Evolutionary conservation across 306 rosid genomes (phyloP).

Genomic region (Rosa chinensis): DNA sequence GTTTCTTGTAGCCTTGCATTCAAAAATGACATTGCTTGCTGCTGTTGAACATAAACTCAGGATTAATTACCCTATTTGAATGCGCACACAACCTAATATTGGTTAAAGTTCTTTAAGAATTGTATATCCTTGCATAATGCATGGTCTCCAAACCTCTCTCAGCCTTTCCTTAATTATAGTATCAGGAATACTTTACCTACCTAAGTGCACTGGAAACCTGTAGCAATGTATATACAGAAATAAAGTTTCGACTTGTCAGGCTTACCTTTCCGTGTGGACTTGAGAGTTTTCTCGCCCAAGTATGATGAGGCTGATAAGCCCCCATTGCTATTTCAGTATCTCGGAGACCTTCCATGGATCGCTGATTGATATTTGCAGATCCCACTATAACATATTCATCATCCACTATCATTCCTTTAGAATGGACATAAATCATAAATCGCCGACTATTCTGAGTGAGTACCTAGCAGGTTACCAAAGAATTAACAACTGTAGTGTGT

Average conservation of each 20-base stretch:
- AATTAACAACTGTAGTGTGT: neutral
- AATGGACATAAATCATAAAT: slow-evolving; percentile 31
- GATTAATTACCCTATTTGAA: neutral
- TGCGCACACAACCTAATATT: neutral
- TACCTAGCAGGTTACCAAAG: slow-evolving; percentile 33
- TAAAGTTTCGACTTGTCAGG: slow-evolving; percentile 1
- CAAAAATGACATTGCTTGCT: neutral
- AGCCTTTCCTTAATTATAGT: neutral
- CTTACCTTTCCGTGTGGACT: slow-evolving; percentile 74
- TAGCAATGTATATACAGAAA: neutral
- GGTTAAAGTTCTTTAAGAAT: neutral
- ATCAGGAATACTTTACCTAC: neutral
- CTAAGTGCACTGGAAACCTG: neutral
- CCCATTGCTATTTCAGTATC: slow-evolving; percentile 96
- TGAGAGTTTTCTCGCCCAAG: slow-evolving; percentile 52
- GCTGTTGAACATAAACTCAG: neutral
- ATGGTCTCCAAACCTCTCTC: neutral
- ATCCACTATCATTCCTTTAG: slow-evolving; percentile 94
- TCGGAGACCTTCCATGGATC: slow-evolving; percentile 85
- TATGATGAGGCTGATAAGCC: slow-evolving; percentile 74
- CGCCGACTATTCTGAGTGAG: slow-evolving; percentile 51
- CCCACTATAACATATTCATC: slow-evolving; percentile 87
- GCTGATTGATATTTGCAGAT: slow-evolving; percentile 85
- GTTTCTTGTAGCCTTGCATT: neutral
- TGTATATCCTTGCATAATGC: too few relatives aligned